Base-by-base conservation (phyloP, 202 grass and related monocot species). In the Cymbopogon flexuosus region DNA sequence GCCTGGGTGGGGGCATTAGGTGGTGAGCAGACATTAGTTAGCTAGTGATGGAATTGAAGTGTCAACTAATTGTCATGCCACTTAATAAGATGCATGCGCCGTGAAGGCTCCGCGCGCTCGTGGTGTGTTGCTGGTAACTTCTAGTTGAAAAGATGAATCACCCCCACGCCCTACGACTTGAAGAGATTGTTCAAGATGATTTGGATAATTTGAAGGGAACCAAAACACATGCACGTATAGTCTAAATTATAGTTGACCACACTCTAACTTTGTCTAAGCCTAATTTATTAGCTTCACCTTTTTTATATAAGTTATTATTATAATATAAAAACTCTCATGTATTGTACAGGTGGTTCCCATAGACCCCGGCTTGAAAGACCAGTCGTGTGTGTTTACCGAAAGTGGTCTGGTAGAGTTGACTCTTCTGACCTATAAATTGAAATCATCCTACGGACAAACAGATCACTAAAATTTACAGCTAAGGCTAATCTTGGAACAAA, bases 1-100 rank as follows among this genome's bases (percentile, higher is more conserved):
- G 37, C 45, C 54, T 61, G 63, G 77, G 70, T 76, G 77, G 65
- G 65, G 81, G 81, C 46, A 88, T 77, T 78, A 77, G 87, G 77
- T 85, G 72, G 72, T 70, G 57, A 31, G 71, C 77, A 77, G 5
- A 12, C 24, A 15, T 3, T 63, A 16, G 45, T 24, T 62, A 30
- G 23, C 68, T 49, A 10, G 45, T 47, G 31, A 10, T 57, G 72
- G 37, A 85, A 85, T 81, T 47, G 64, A 77, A 19, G 15, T 77
- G 65, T 49, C 82, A 89, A 77, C 87, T 81, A 81, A 85, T 66
- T 19, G 54, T 14, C 21, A 18, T 29, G 36, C 45, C 19, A 58
- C 54, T 58, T 40, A 80, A 36, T 70, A 70, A 36, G 42, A 40
- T 76, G 56, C 70, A 33, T 76, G 45, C 56, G 6, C 22, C 62